These are phyloP conservation scores for Xerocomus minutiporus DNA, from an alignment of 1,284 basidiomycete genomes.

Conservation along the genomic window DNA sequence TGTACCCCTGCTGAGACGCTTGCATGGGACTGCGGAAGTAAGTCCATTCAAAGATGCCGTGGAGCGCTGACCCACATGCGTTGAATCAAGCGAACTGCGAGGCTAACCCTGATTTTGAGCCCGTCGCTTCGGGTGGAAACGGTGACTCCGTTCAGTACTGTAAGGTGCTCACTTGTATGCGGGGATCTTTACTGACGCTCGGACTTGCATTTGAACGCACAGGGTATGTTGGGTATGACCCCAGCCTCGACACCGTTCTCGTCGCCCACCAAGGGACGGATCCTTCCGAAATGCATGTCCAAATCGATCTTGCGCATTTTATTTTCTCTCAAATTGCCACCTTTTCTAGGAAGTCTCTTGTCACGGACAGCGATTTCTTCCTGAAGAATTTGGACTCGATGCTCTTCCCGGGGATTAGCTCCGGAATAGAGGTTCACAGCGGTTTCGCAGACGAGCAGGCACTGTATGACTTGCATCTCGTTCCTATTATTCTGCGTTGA, in stretches of 20 bases:
- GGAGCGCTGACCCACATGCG: neutral
- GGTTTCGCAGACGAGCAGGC: constrained; percentile 56
- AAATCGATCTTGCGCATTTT: neutral
- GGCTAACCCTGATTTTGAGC: constrained; percentile 52
- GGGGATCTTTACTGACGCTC: neutral
- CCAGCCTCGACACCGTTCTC: constrained; percentile 29
- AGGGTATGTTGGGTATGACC: constrained; percentile 42
- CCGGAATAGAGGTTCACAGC: constrained; percentile 47
- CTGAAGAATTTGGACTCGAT: constrained; percentile 37
- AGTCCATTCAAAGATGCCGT: constrained; percentile 10
- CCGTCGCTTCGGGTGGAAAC: constrained; percentile 61
- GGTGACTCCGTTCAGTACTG: constrained; percentile 49
- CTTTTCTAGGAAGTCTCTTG: constrained; percentile 38
- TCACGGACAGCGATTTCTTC: constrained; percentile 53
- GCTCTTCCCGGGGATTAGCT: constrained; percentile 57
- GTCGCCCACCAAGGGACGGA: constrained; percentile 39
- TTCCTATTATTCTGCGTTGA: neutral
- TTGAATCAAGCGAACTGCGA: constrained; percentile 45
- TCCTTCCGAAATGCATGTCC: constrained; percentile 28
- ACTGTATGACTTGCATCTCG: constrained; percentile 32
- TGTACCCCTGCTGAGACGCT: constrained; percentile 45
- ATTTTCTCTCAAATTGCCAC: neutral
- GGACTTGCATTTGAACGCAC: neutral
- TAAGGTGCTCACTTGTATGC: constrained; percentile 17
- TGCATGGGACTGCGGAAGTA: constrained; percentile 60